Conservation (phyloP, 2,329 filamentous ascomycete genomes). For the Nothophaeocryptopus gaeumannii region DNA sequence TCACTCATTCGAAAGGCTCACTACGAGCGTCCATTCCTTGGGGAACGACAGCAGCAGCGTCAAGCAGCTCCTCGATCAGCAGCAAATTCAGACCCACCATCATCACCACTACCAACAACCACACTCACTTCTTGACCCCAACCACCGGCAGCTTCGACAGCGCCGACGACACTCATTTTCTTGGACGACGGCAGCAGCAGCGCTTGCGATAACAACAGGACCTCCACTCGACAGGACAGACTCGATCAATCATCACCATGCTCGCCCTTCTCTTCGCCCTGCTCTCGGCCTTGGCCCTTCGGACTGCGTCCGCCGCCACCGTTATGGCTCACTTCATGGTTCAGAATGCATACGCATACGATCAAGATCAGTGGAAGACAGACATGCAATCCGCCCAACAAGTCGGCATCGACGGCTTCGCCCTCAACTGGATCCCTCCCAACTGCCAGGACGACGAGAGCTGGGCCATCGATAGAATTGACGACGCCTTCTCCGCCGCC, state of each 20-base stretch:
- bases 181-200: slow-evolving; percentile 7
- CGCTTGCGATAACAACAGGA: slow-evolving; percentile 1
- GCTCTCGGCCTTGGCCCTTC: slow-evolving; percentile 26
- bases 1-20: slow-evolving; percentile 24
- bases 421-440: slow-evolving; percentile 39
- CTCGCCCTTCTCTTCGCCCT: slow-evolving; percentile 21
- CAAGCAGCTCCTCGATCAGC: too few species aligned
- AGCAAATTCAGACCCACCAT: not conserved
- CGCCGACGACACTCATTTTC: slow-evolving; percentile 6
- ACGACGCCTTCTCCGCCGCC: slow-evolving; percentile 37
- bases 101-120: slow-evolving; percentile 2
- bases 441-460: slow-evolving; percentile 32
- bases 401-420: slow-evolving; percentile 38
- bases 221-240: slow-evolving; percentile 5
- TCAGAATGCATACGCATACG: slow-evolving; percentile 36
- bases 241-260: slow-evolving; percentile 11
- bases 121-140: slow-evolving; percentile 5
- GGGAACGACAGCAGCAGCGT: slow-evolving; percentile 6
- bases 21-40: slow-evolving; percentile 26
- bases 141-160: slow-evolving; percentile 18
- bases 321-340: slow-evolving; percentile 40
- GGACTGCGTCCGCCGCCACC: slow-evolving; percentile 28
- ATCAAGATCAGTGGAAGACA: slow-evolving; percentile 33
- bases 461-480: slow-evolving; percentile 37
- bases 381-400: slow-evolving; percentile 36